A percentile compares a stretch with the other conserved stretches of the same genome.
These are phyloP conservation scores for Hymenoscyphus occultus DNA, from an alignment of 2,329 filamentous ascomycete genomes.

Conservation along the genomic window DNA sequence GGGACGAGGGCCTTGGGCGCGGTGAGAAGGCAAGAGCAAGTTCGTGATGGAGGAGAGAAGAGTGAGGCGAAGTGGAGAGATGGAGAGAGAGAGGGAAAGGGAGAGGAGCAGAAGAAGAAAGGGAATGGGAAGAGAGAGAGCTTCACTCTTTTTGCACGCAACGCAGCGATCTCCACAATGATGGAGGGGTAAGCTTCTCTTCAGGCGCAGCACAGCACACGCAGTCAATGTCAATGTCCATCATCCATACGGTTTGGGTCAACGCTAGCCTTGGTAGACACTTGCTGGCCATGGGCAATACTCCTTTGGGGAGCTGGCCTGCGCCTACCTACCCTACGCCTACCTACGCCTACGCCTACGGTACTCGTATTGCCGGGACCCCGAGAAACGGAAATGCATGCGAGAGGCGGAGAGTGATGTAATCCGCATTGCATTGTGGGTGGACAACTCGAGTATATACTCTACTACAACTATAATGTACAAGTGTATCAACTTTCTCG, in stretches of 20 bases:
- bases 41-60: background rate
- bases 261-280: no score
- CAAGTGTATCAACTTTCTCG: no score
- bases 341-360: no score
- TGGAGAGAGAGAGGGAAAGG: background rate
- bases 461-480: no score
- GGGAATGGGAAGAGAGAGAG: background rate
- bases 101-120: background rate
- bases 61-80: background rate
- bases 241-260: no score
- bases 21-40: background rate
- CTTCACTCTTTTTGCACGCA: background rate
- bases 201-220: background rate
- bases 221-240: no score
- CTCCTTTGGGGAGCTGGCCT: background rate
- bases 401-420: background rate
- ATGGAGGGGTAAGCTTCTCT: background rate
- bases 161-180: background rate
- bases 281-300: background rate
- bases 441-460: background rate
- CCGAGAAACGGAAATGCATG: background rate
- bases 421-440: background rate
- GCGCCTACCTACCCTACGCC: no score
- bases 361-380: background rate
- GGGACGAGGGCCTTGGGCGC: background rate